Conservation (phyloP, 2,329 filamentous ascomycete species). For the Curvularia hawaiiensis region DNA sequence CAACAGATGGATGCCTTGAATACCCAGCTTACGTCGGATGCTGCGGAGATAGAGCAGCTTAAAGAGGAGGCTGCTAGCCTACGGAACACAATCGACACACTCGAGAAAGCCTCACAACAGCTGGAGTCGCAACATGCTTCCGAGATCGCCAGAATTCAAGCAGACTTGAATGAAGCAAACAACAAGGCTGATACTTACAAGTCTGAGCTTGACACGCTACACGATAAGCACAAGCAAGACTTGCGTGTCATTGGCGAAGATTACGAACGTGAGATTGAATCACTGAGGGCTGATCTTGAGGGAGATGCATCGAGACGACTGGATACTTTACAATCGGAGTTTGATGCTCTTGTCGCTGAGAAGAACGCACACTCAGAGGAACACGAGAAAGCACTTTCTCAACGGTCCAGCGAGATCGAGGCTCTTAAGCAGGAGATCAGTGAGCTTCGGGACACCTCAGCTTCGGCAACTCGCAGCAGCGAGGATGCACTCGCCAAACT, state of each 20-base stretch:
- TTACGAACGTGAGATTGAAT: conserved; percentile 43
- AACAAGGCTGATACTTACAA: conserved; percentile 35
- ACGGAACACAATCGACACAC: conserved; percentile 39
- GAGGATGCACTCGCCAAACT: conserved; percentile 31
- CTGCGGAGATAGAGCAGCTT: conserved; percentile 32
- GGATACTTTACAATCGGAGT: conserved; percentile 39
- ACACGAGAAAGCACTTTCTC: conserved; percentile 29
- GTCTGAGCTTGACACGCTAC: conserved; percentile 33
- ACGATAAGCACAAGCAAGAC: conserved; percentile 37
- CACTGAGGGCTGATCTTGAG: conserved; percentile 43
- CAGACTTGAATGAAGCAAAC: conserved; percentile 34
- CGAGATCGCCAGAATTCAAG: conserved; percentile 28
- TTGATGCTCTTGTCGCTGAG: conserved; percentile 38
- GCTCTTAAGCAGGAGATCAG: conserved; percentile 27
- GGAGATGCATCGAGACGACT: conserved; percentile 44
- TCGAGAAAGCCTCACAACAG: conserved; percentile 39
- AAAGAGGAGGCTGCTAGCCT: conserved; percentile 38
- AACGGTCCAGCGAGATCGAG: conserved; percentile 28
- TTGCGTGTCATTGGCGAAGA: conserved; percentile 40
- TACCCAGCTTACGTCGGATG: conserved; percentile 40
- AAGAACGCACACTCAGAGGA: conserved; percentile 32
- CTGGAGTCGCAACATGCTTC: conserved; percentile 34
- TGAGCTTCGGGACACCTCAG: conserved; percentile 27
- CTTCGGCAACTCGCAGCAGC: conserved; percentile 30
- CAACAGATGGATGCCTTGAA: conserved; percentile 44